Percentiles rank a stretch among this genome's conserved stretches.
Conservation (phyloP, 2,329 filamentous ascomycete genomes). For the Apiospora pterosperma region DNA sequence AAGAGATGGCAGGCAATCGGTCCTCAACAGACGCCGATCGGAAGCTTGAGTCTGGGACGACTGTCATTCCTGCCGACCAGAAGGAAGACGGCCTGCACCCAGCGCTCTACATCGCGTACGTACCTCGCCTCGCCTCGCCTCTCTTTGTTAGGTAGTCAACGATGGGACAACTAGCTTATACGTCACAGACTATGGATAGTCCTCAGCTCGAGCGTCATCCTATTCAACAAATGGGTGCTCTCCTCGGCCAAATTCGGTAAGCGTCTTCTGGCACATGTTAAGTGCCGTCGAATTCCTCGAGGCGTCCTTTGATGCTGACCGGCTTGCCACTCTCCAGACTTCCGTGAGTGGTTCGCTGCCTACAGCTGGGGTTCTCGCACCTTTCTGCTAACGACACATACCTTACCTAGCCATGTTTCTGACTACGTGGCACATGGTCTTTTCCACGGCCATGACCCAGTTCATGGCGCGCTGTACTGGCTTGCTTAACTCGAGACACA, state of each 20-base stretch:
- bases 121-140: neutral
- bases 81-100: neutral
- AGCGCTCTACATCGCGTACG: neutral
- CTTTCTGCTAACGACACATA: neutral
- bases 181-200: conserved; percentile 70
- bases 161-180: too few species aligned
- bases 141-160: too few species aligned
- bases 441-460: conserved; percentile 65
- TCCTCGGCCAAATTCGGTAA: conserved; percentile 71
- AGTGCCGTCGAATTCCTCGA: conserved; percentile 16
- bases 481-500: conserved; percentile 60
- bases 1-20: neutral
- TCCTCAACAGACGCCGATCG: neutral
- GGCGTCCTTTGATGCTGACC: neutral
- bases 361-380: neutral
- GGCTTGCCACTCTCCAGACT: conserved; percentile 15
- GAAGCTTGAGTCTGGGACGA: neutral
- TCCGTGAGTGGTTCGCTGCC: conserved; percentile 16
- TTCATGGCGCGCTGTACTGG: conserved; percentile 61
- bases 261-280: conserved; percentile 21
- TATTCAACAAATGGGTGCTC: conserved; percentile 93
- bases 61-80: neutral
- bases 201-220: conserved; percentile 79
- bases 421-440: conserved; percentile 66
- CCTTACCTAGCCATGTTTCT: conserved; percentile 48